Evolutionary conservation across 768 basidiomycete genomes (phyloP).

Genomic region (Lactarius quietus): DNA sequence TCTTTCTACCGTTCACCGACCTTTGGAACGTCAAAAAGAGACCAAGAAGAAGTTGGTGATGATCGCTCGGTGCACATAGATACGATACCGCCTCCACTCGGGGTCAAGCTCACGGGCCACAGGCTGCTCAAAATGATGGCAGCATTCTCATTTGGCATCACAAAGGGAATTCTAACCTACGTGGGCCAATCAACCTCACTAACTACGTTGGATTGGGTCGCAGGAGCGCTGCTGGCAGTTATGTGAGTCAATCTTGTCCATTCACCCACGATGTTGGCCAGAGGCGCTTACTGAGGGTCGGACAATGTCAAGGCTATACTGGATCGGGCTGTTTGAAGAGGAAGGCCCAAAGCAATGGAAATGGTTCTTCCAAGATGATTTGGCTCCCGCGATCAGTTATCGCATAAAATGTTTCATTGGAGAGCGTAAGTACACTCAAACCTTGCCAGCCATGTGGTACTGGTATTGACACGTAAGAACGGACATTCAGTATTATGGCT

Average conservation of each 20-base stretch:
- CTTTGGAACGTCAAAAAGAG: background rate
- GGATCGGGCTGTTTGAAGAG: slow-evolving; percentile 10
- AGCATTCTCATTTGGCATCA: background rate
- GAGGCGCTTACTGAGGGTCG: background rate
- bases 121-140: slow-evolving; percentile 8
- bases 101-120: slow-evolving; percentile 12
- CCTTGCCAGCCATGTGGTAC: background rate
- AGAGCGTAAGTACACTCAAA: slow-evolving; percentile 1
- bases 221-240: background rate
- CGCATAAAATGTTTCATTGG: background rate
- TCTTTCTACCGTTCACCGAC: too few species aligned
- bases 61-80: background rate
- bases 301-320: background rate
- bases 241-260: background rate
- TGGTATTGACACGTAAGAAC: background rate
- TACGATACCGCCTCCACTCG: background rate
- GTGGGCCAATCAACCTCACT: background rate
- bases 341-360: background rate
- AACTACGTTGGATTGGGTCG: slow-evolving; percentile 11
- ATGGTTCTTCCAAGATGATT: slow-evolving; percentile 12
- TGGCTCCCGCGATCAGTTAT: background rate
- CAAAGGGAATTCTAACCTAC: slow-evolving; percentile 9
- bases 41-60: background rate
- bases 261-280: background rate
- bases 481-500: background rate